Base-by-base conservation (phyloP, 768 basidiomycete genomes). In the Dacryopinax spathularia region DNA sequence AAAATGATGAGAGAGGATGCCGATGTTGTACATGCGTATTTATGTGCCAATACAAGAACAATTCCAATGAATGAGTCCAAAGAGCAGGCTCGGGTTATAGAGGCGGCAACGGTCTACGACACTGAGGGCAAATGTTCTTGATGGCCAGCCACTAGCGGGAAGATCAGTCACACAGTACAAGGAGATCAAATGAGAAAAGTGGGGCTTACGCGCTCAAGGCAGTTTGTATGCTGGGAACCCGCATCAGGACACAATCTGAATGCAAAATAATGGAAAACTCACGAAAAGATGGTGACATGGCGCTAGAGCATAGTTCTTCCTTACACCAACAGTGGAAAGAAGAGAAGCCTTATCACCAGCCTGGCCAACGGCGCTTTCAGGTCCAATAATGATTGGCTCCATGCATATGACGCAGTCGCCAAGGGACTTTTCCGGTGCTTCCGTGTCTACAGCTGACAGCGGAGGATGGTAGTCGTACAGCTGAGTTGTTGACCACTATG, bases 321-420 rank as follows among this genome's bases (percentile, higher is more conserved):
- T 78, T 61, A 73, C 72, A 39, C 68, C 67, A 37, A 78, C 78
- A 33, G 75, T 75, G 6, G 77, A 77, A 25, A 73, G 64, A 22
- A 68, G 63, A 36, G 72, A 66, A 13, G 66, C 70, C 25, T 70
- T 69, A 31, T 70, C 73, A 62, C 70, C 63, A 36, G 68, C 48
- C 63, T 64, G 60, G 22, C 60, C 67, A 36, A 13, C 44, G 31
- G 66, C 4, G 72, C 76, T 48, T 76, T 74, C 62, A 27, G 66
- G 69, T 6, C 84, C 81, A 27, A 82, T 72, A 37, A 82, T 69
- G 66, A 94, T 93, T 3, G 84, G 80, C 64, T 95, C 92, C 90
- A 95, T 93, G 69, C 92, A 95, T 61, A 96, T 94, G 5, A 90
- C 83, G 69, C 92, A 96, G 70, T 94, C 90, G 6, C 89, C 91